A percentile compares a stretch with the other conserved stretches of the same genome.
Conservation (phyloP, 371 early-diverging fungal genomes). For the Rhizopus stolonifer region DNA sequence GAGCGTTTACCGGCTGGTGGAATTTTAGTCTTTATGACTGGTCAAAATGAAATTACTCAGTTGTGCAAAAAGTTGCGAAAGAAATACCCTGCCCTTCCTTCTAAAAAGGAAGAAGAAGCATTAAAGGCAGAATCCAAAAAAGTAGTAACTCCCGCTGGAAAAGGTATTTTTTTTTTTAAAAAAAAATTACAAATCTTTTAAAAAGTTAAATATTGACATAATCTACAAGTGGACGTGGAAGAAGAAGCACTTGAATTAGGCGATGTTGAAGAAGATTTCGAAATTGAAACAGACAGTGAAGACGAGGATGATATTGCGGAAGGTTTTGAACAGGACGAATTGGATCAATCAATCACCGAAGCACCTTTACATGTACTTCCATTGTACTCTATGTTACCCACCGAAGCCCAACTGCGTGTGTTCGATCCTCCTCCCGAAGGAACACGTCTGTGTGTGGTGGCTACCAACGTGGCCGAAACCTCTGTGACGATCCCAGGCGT, state of each 20-base stretch:
- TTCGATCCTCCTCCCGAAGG: constrained; percentile 89
- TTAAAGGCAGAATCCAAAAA: constrained; percentile 30
- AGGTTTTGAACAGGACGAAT: constrained; percentile 50
- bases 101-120: constrained; percentile 38
- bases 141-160: constrained; percentile 30
- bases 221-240: constrained; percentile 52
- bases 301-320: constrained; percentile 37
- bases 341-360: constrained; percentile 32
- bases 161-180: too few species aligned
- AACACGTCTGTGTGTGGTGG: constrained; percentile 91
- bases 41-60: constrained; percentile 87
- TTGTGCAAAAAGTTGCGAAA: constrained; percentile 72
- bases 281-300: constrained; percentile 47
- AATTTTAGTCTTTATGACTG: constrained; percentile 90
- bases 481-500: constrained; percentile 98
- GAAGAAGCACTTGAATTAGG: constrained; percentile 63
- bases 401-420: constrained; percentile 85
- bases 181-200: not conserved
- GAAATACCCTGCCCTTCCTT: constrained; percentile 60
- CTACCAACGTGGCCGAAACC: constrained; percentile 99
- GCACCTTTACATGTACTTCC: constrained; percentile 85
- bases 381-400: constrained; percentile 89
- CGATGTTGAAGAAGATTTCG: constrained; percentile 57
- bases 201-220: not conserved
- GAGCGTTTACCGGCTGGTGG: constrained; percentile 87